phyloP scores from a whole-genome alignment of 495 filamentous ascomycete genomes.

The Filosporella fistucella region DNA sequence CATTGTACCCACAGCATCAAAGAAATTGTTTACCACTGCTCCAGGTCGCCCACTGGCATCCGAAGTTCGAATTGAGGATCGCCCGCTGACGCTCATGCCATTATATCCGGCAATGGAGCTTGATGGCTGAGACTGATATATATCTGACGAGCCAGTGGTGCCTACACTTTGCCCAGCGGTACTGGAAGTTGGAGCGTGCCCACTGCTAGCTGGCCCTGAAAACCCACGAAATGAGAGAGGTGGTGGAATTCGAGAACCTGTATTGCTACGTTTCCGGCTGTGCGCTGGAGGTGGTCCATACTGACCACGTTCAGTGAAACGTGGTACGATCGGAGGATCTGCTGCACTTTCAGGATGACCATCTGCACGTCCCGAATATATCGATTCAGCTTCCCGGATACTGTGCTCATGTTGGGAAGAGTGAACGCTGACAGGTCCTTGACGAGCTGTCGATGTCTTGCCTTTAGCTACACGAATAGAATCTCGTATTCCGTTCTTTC shows the following conservation, averaged over 20 bases:
- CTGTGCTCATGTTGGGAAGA: conserved; percentile 17
- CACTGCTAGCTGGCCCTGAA: conserved; percentile 53
- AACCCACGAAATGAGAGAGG: conserved; percentile 68
- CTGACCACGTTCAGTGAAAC: conserved; percentile 54
- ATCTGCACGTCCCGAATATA: conserved; percentile 26
- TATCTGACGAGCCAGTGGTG: conserved; percentile 54
- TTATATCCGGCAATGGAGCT: conserved; percentile 27
- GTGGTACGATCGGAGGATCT: conserved; percentile 75
- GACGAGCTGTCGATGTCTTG: conserved; percentile 17
- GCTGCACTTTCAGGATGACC: conserved; percentile 39
- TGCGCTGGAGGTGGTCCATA: conserved; percentile 36
- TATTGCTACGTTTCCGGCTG: conserved; percentile 80
- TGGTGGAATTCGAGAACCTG: conserved; percentile 63
- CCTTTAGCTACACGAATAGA: conserved; percentile 88
- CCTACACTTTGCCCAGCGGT: conserved; percentile 46
- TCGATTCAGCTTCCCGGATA: conserved; percentile 25
- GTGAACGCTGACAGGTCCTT: conserved; percentile 21
- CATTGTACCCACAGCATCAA: conserved; percentile 81
- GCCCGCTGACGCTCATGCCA: conserved; percentile 54
- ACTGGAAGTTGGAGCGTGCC: conserved; percentile 43
- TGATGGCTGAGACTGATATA: conserved; percentile 36
- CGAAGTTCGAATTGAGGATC: conserved; percentile 26
- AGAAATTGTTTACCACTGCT: conserved; percentile 49
- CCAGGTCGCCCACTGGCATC: conserved; percentile 25
- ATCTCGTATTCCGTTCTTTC: conserved; percentile 71